Evolutionary conservation across 108 stramenopile genomes (phyloP).

Genomic region (Stephanodiscus minutulus): DNA sequence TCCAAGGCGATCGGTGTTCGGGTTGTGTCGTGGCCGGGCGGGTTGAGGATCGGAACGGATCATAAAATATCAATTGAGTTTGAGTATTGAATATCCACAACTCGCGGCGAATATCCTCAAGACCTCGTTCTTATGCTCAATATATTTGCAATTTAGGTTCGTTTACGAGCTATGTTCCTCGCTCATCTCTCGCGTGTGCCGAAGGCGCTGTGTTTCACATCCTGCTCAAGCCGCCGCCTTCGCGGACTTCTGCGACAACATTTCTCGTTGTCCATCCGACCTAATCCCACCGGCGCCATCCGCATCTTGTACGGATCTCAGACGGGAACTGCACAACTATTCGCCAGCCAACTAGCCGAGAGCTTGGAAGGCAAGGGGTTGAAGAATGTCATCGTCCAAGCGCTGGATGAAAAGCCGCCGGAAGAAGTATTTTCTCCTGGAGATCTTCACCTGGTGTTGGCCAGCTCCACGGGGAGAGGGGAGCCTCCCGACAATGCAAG

Average conservation of each 20-base stretch:
- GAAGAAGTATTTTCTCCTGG: slow-evolving; percentile 22
- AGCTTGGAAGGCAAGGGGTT: slow-evolving; percentile 50
- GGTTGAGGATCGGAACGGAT: no score
- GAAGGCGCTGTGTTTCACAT: no score
- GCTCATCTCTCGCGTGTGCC: no score
- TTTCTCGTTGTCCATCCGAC: slow-evolving; percentile 13
- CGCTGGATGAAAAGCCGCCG: slow-evolving; percentile 54
- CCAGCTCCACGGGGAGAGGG: slow-evolving; percentile 76
- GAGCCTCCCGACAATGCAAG: slow-evolving; percentile 80
- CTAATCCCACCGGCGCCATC: slow-evolving; percentile 20
- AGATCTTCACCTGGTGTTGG: slow-evolving; percentile 43
- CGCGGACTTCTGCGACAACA: slow-evolving; percentile 8
- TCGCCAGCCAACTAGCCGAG: slow-evolving; percentile 75
- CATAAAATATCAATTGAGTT: no score
- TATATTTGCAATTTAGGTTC: no score
- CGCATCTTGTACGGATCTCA: slow-evolving; percentile 81
- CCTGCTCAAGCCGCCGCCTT: no score
- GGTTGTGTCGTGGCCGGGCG: no score
- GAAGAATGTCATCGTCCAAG: slow-evolving; percentile 40
- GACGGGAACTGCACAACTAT: slow-evolving; percentile 94
- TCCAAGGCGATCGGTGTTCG: no score
- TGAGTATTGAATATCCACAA: no score
- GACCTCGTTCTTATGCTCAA: no score
- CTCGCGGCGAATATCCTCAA: no score
- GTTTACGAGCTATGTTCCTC: no score